phyloP scores from a whole-genome alignment of 2,329 filamentous ascomycete species.

The Diaporthe sp. region DNA sequence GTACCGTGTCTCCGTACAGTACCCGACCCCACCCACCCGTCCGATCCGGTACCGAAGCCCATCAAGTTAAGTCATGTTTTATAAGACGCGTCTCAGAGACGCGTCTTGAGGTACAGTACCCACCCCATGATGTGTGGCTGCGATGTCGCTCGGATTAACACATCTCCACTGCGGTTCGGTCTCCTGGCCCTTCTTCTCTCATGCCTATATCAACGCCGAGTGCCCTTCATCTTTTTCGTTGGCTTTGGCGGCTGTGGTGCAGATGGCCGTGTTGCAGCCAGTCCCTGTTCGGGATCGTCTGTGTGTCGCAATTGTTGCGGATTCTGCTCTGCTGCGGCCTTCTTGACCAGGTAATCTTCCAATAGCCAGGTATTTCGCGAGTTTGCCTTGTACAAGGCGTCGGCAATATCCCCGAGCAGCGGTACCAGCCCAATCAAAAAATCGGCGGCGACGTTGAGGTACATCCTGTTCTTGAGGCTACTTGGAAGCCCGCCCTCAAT shows the following conservation, averaged over 20 bases:
- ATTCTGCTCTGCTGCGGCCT: constrained; percentile 68
- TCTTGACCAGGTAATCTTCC: constrained; percentile 76
- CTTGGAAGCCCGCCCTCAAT: constrained; percentile 82
- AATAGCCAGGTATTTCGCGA: constrained; percentile 80
- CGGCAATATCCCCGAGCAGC: constrained; percentile 80
- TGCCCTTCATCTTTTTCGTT: background rate
- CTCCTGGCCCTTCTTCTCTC: background rate
- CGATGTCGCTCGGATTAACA: constrained; percentile 16
- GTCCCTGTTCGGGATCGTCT: constrained; percentile 23
- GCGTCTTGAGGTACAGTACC: background rate
- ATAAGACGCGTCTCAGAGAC: constrained; percentile 30
- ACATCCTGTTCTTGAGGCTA: constrained; percentile 76
- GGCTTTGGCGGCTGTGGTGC: background rate
- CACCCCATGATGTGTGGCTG: constrained; percentile 15
- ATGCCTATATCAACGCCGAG: background rate
- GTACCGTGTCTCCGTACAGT: constrained; percentile 15
- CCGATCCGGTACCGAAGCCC: constrained; percentile 27
- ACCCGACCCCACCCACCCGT: constrained; percentile 7
- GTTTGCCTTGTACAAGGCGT: constrained; percentile 81
- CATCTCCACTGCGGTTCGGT: background rate
- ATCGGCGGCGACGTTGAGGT: constrained; percentile 82
- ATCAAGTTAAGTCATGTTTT: constrained; percentile 33
- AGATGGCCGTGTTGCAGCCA: background rate
- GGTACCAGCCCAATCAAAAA: constrained; percentile 82
- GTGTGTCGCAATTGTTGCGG: constrained; percentile 9